Evolutionary conservation across 257 asterid species (phyloP).

Genomic region (Gynochthodes officinalis): DNA sequence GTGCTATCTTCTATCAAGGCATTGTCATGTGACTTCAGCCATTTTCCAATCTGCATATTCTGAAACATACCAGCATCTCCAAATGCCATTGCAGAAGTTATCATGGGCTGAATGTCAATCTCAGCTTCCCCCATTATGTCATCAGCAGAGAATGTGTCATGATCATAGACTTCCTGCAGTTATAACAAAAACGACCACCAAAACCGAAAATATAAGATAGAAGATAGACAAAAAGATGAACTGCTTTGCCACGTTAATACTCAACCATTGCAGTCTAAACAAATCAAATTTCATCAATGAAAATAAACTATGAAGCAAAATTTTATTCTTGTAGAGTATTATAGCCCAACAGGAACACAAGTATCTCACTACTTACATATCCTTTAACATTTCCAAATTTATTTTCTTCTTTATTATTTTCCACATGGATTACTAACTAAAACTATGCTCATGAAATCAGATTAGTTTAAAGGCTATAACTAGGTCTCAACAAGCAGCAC

Average conservation of each 20-base stretch:
- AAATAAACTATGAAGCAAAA: too few species aligned
- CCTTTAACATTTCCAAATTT: background rate
- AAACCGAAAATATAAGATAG: background rate
- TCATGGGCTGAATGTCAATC: slow-evolving; percentile 88
- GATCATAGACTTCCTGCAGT: slow-evolving; percentile 76
- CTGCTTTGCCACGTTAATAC: background rate
- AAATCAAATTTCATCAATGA: background rate
- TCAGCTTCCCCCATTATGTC: slow-evolving; percentile 98
- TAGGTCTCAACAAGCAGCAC: background rate
- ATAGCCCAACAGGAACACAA: background rate
- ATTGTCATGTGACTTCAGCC: slow-evolving; percentile 84
- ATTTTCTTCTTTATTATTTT: background rate
- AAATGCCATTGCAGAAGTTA: slow-evolving; percentile 86
- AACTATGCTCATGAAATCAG: background rate
- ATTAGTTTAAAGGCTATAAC: background rate
- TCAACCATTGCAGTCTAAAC: background rate
- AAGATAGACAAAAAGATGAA: background rate
- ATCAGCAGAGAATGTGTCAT: slow-evolving; percentile 90
- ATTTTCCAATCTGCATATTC: slow-evolving; percentile 92
- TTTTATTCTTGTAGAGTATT: background rate
- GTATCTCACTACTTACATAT: background rate
- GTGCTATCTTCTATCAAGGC: slow-evolving; percentile 79
- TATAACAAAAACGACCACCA: background rate
- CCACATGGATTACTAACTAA: background rate
- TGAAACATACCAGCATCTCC: slow-evolving; percentile 78